Percentiles rank a stretch among this genome's conserved stretches.
Evolutionary conservation across 208 protist genomes (phyloP).

Genomic region (Acanthamoeba royreba): DNA sequence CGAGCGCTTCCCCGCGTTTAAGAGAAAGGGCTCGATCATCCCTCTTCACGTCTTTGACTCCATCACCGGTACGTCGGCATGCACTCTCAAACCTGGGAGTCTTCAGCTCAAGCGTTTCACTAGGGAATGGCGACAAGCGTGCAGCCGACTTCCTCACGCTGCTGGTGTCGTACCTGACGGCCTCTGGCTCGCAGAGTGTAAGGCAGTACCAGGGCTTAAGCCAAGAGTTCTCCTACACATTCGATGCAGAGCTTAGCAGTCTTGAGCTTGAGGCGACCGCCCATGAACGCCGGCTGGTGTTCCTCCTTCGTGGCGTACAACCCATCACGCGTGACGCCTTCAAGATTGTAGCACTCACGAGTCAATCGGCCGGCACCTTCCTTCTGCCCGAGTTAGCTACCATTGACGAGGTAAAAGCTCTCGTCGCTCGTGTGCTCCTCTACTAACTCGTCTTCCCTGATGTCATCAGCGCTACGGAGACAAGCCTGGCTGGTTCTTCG

Average conservation of each 20-base stretch:
- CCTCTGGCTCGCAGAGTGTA: background rate
- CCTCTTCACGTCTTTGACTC: slow-evolving; percentile 14
- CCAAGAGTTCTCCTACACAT: background rate
- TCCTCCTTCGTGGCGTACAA: background rate
- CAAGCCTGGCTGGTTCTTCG: background rate
- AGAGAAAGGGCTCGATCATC: slow-evolving; percentile 39
- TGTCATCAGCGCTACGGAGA: background rate
- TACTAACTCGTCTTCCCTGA: background rate
- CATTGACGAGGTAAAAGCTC: background rate
- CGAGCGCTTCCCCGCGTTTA: slow-evolving; percentile 37
- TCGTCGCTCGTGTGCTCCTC: background rate
- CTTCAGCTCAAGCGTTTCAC: background rate
- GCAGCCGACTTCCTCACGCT: background rate
- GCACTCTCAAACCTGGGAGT: background rate
- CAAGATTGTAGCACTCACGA: background rate
- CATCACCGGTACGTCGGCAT: background rate
- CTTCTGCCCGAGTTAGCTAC: background rate
- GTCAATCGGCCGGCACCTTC: background rate
- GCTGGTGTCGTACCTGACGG: background rate
- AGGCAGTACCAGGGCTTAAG: background rate
- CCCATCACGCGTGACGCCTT: background rate
- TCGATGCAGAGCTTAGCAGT: background rate
- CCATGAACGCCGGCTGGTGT: background rate
- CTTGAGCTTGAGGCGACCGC: background rate
- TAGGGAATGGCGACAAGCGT: background rate